These are phyloP conservation scores for Pseudogymnoascus sp. DNA, from an alignment of 2,329 filamentous ascomycete species.

Conservation along the genomic window DNA sequence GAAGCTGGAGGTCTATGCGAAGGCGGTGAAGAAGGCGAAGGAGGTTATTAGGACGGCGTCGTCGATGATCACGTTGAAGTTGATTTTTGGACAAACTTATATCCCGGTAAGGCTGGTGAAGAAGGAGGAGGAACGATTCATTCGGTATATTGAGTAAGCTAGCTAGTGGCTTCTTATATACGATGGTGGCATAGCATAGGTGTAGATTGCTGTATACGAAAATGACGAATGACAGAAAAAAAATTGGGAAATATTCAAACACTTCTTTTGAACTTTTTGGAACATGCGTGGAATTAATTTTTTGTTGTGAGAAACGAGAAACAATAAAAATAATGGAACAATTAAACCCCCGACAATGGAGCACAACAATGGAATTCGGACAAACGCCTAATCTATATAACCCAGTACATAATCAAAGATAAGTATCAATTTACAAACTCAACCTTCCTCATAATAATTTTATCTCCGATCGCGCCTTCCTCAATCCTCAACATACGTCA, in stretches of 20 bases:
- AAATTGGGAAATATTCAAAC: background rate
- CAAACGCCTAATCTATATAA: background rate
- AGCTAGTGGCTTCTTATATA: background rate
- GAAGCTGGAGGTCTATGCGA: conserved; percentile 47
- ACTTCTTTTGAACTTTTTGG: background rate
- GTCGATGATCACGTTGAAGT: conserved; percentile 63
- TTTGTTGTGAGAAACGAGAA: background rate
- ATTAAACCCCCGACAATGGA: background rate
- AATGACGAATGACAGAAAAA: background rate
- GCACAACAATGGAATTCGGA: background rate
- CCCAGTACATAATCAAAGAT: background rate
- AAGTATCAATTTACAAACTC: background rate
- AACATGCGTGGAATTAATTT: background rate
- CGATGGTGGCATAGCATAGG: background rate
- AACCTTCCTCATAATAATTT: background rate
- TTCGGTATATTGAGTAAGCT: conserved; percentile 25
- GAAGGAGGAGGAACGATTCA: conserved; percentile 62
- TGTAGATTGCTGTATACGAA: background rate
- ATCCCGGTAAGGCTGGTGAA: conserved; percentile 60
- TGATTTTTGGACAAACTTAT: conserved; percentile 45
- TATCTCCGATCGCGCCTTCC: background rate
- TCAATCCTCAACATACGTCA: background rate
- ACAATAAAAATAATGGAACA: background rate
- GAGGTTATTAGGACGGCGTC: conserved; percentile 45
- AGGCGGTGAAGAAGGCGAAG: conserved; percentile 48